Evolutionary conservation across 495 filamentous ascomycete genomes (phyloP).

Genomic region (Penicillium canescens): DNA sequence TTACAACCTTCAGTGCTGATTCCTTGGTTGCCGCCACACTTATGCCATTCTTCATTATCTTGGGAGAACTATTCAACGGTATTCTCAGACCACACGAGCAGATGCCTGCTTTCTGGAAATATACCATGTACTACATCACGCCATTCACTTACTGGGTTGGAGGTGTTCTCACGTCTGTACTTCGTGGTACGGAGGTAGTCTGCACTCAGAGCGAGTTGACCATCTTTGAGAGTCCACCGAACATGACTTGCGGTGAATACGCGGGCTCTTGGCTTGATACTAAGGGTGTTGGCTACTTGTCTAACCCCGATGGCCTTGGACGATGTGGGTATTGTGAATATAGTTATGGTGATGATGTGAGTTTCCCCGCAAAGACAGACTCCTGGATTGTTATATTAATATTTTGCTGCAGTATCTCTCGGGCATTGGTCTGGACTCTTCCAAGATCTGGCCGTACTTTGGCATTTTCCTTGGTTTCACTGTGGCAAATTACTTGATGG

Average conservation of each 20-base stretch:
- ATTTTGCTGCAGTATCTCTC: constrained; percentile 54
- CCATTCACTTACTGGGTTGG: constrained; percentile 84
- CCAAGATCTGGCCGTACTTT: constrained; percentile 67
- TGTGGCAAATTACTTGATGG: constrained; percentile 67
- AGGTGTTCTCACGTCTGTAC: constrained; percentile 72
- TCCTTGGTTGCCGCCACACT: constrained; percentile 68
- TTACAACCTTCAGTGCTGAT: constrained; percentile 56
- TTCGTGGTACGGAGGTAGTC: constrained; percentile 60
- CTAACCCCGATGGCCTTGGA: constrained; percentile 30
- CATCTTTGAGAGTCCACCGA: constrained; percentile 58
- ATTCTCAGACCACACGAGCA: constrained; percentile 75
- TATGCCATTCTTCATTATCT: constrained; percentile 69
- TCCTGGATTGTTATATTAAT: constrained; percentile 8
- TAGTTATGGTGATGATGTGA: constrained; percentile 54
- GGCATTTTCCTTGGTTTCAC: constrained; percentile 74
- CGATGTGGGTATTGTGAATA: constrained; percentile 63
- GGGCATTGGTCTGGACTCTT: constrained; percentile 59
- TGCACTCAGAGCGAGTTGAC: constrained; percentile 63
- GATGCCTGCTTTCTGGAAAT: constrained; percentile 79
- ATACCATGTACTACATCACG: constrained; percentile 76
- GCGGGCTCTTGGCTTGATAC: constrained; percentile 62
- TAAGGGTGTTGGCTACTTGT: constrained; percentile 68
- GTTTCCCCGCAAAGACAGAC: background rate
- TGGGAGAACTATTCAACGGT: constrained; percentile 67
- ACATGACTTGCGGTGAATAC: constrained; percentile 70